These are phyloP conservation scores for Globisporangium viniferum DNA, from an alignment of 352 stramenopile genomes.

Conservation along the genomic window DNA sequence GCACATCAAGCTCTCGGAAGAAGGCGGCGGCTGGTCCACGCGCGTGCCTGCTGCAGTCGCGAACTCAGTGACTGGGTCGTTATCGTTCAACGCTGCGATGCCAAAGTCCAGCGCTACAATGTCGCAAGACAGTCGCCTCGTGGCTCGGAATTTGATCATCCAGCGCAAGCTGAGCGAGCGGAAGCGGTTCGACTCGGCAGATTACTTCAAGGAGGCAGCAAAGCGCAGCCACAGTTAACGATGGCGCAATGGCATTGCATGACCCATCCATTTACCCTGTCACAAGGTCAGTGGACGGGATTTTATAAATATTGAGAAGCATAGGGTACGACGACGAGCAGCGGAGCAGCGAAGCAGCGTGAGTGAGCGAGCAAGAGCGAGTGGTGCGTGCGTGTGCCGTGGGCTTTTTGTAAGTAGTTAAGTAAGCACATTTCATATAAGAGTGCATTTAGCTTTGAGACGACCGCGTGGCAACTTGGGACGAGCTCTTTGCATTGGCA, in stretches of 20 bases:
- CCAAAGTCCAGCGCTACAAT: slow-evolving; percentile 18
- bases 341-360: background rate
- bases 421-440: slow-evolving; percentile 1
- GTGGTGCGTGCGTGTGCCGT: background rate
- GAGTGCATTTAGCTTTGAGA: slow-evolving; percentile 5
- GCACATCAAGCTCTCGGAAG: slow-evolving; percentile 73
- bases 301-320: slow-evolving; percentile 8
- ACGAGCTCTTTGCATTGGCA: background rate
- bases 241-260: background rate
- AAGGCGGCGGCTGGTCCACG: slow-evolving; percentile 22
- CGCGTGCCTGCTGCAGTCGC: slow-evolving; percentile 5
- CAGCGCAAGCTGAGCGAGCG: slow-evolving; percentile 65
- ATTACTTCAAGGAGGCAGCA: slow-evolving; percentile 66
- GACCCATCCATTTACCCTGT: background rate
- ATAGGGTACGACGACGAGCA: background rate
- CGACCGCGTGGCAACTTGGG: background rate
- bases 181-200: slow-evolving; percentile 76
- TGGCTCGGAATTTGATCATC: slow-evolving; percentile 58
- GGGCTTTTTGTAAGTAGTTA: background rate
- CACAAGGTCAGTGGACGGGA: background rate
- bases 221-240: slow-evolving; percentile 5
- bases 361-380: background rate
- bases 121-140: slow-evolving; percentile 35
- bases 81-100: slow-evolving; percentile 13
- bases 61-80: background rate